Conservation (phyloP, 2,329 filamentous ascomycete genomes). For the Fusarium coicis region DNA sequence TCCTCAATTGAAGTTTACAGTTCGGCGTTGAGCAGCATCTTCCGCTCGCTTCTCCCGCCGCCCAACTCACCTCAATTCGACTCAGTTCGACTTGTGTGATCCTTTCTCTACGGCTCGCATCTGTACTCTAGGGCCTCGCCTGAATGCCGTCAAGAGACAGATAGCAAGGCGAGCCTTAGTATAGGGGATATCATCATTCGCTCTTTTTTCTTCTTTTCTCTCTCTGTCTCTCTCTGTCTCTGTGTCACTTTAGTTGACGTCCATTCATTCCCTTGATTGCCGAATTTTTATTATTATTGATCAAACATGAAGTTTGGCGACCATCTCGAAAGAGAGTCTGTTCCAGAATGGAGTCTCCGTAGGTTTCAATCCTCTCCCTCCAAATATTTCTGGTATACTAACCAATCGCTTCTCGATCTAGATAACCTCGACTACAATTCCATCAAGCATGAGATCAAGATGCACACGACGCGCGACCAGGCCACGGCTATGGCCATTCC, state of each 20-base stretch:
- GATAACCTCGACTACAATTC: conserved; percentile 92
- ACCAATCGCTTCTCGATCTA: conserved; percentile 53
- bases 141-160: background rate
- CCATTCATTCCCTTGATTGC: conserved; percentile 2
- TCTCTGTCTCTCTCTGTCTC: background rate
- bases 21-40: conserved; percentile 20
- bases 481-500: conserved; percentile 79
- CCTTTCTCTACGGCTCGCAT: conserved; percentile 14
- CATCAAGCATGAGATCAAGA: conserved; percentile 85
- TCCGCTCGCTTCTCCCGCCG: conserved; percentile 24
- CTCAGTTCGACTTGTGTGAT: background rate
- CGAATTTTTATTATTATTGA: background rate
- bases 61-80: conserved; percentile 10
- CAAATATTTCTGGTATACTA: background rate
- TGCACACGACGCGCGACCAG: conserved; percentile 77
- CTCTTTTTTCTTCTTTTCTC: background rate
- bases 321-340: conserved; percentile 78
- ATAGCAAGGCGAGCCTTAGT: conserved; percentile 4
- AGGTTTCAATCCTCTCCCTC: conserved; percentile 46
- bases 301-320: conserved; percentile 55
- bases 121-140: background rate
- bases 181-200: background rate
- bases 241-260: background rate
- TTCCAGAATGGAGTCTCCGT: conserved; percentile 85
- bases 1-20: background rate